Evolutionary conservation across 495 filamentous ascomycete species (phyloP).

Genomic region (Tuber umbilicatum): DNA sequence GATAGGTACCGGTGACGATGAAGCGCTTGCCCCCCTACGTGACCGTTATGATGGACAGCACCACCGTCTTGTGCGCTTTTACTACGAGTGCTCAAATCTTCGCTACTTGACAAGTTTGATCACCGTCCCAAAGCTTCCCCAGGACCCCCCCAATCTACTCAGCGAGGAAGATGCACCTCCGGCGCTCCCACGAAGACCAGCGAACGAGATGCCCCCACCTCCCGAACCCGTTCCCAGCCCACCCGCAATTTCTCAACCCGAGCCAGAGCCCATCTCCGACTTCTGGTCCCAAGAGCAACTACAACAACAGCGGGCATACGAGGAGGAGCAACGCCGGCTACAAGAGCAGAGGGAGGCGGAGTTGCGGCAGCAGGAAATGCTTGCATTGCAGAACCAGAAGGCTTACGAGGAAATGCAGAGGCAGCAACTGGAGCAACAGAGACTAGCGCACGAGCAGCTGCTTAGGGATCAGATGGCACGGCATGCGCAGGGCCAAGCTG

Average conservation of each 20-base stretch:
- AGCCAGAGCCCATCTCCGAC: slow-evolving; percentile 91
- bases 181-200: slow-evolving; percentile 71
- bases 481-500: slow-evolving; percentile 86
- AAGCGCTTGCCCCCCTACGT: slow-evolving; percentile 84
- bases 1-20: slow-evolving; percentile 82
- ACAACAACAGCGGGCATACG: slow-evolving; percentile 86
- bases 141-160: slow-evolving; percentile 82
- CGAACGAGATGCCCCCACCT: slow-evolving; percentile 55
- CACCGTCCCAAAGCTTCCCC: slow-evolving; percentile 89
- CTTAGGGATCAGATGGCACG: slow-evolving; percentile 78
- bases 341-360: slow-evolving; percentile 68
- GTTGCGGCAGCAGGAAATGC: slow-evolving; percentile 58
- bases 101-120: slow-evolving; percentile 94
- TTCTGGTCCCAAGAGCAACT: slow-evolving; percentile 94
- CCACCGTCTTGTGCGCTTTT: slow-evolving; percentile 91
- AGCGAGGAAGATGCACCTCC: slow-evolving; percentile 77
- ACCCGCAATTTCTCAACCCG: slow-evolving; percentile 54
- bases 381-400: slow-evolving; percentile 69
- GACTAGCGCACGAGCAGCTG: slow-evolving; percentile 81
- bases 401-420: slow-evolving; percentile 96
- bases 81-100: slow-evolving; percentile 97
- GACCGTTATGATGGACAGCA: slow-evolving; percentile 89
- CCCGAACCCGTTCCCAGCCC: slow-evolving; percentile 61
- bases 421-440: slow-evolving; percentile 77
- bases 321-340: slow-evolving; percentile 80